These are phyloP conservation scores for Septoria linicola DNA, from an alignment of 2,329 filamentous ascomycete species.

Conservation along the genomic window DNA sequence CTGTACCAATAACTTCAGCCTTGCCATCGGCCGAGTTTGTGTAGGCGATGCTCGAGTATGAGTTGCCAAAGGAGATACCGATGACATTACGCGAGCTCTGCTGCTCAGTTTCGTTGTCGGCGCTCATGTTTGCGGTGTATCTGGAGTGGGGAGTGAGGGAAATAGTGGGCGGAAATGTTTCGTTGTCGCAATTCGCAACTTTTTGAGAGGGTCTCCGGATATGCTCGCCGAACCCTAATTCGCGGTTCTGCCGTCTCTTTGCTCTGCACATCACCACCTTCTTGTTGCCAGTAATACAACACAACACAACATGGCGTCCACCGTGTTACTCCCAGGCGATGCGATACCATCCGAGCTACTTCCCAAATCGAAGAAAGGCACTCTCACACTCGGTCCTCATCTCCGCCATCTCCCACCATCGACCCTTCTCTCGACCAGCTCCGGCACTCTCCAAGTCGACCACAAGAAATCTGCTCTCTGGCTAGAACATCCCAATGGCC, in stretches of 20 bases:
- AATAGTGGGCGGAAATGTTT: background rate
- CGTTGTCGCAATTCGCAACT: background rate
- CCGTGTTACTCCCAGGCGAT: conserved; percentile 82
- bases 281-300: too few species aligned
- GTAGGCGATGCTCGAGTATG: conserved; percentile 94
- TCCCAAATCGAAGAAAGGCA: conserved; percentile 62
- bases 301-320: conserved; percentile 24
- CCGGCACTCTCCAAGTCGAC: conserved; percentile 67
- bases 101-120: conserved; percentile 50
- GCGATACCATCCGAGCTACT: conserved; percentile 64
- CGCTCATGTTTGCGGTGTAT: conserved; percentile 46
- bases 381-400: conserved; percentile 79
- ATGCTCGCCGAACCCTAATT: conserved; percentile 1
- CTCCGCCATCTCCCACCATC: conserved; percentile 78
- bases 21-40: conserved; percentile 78
- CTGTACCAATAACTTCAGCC: conserved; percentile 74
- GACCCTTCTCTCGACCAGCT: conserved; percentile 67
- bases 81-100: conserved; percentile 59
- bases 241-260: background rate
- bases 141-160: background rate
- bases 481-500: conserved; percentile 66
- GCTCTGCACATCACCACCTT: conserved; percentile 3
- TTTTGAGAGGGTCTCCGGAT: too few species aligned
- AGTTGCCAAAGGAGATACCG: conserved; percentile 97
- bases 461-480: conserved; percentile 73